These are phyloP conservation scores for Phialophora macrospora DNA, from an alignment of 2,329 filamentous ascomycete species.

Conservation along the genomic window DNA sequence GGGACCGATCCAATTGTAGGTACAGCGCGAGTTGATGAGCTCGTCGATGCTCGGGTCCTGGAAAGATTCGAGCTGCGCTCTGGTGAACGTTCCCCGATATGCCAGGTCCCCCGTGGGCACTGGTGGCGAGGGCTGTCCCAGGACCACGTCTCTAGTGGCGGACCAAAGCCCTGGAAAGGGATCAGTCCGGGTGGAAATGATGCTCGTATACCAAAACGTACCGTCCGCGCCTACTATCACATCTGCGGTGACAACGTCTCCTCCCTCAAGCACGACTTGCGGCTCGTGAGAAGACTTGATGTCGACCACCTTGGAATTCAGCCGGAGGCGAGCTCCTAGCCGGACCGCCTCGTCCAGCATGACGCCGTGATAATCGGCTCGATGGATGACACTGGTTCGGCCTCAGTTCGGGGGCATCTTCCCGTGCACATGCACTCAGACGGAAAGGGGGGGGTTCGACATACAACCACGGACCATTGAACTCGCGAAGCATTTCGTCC, in stretches of 20 bases:
- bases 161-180: constrained; percentile 46
- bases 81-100: constrained; percentile 44
- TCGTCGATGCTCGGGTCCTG: constrained; percentile 22
- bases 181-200: neutral
- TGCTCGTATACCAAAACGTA: neutral
- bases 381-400: constrained; percentile 45
- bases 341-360: constrained; percentile 47
- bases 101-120: constrained; percentile 61
- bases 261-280: constrained; percentile 35
- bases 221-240: constrained; percentile 56
- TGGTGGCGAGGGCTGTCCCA: constrained; percentile 52
- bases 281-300: constrained; percentile 43
- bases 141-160: constrained; percentile 50
- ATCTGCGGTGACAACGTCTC: constrained; percentile 41
- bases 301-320: constrained; percentile 38
- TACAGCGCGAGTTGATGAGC: constrained; percentile 20
- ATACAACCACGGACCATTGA: constrained; percentile 19
- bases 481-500: constrained; percentile 16
- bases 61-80: constrained; percentile 17
- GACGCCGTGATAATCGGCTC: constrained; percentile 54
- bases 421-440: too few species aligned
- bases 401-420: neutral
- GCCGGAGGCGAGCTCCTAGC: constrained; percentile 47
- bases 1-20: constrained; percentile 23
- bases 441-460: neutral